phyloP scores from a whole-genome alignment of 208 protist genomes.

The Naegleria lovaniensis region DNA sequence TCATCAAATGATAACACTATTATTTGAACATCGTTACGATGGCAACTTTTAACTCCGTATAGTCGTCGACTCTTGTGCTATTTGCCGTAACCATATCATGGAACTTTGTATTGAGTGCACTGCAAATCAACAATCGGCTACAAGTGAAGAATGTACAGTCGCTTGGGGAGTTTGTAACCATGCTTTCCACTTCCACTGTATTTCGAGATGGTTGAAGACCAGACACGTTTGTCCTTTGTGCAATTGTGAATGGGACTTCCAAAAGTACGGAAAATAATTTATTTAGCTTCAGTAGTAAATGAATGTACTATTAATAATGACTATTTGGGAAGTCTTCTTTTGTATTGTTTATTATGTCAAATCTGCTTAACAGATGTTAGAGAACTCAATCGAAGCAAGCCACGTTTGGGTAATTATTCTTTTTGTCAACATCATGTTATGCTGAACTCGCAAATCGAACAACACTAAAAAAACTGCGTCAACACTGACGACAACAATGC shows the following conservation, averaged over 20 bases:
- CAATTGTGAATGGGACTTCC: constrained; percentile 95
- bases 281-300: neutral
- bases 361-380: neutral
- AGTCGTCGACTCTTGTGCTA: constrained; percentile 95
- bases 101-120: constrained; percentile 97
- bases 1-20: neutral
- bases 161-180: constrained; percentile 97
- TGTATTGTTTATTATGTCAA: neutral
- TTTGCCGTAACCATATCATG: constrained; percentile 98
- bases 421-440: no score
- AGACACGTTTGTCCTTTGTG: constrained; percentile 93
- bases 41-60: constrained; percentile 54
- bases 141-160: constrained; percentile 89
- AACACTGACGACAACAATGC: no score
- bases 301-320: neutral
- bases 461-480: no score
- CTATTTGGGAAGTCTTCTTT: neutral
- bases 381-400: no score
- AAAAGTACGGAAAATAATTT: constrained; percentile 83
- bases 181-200: constrained; percentile 98
- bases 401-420: no score
- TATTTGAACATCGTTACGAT: no score
- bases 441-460: no score
- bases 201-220: constrained; percentile 96
- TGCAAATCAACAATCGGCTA: constrained; percentile 78